A percentile compares a stretch with the other conserved stretches of the same genome.
phyloP scores from a whole-genome alignment of 176 grass and related monocot genomes.

The Phoenix dactylifera region DNA sequence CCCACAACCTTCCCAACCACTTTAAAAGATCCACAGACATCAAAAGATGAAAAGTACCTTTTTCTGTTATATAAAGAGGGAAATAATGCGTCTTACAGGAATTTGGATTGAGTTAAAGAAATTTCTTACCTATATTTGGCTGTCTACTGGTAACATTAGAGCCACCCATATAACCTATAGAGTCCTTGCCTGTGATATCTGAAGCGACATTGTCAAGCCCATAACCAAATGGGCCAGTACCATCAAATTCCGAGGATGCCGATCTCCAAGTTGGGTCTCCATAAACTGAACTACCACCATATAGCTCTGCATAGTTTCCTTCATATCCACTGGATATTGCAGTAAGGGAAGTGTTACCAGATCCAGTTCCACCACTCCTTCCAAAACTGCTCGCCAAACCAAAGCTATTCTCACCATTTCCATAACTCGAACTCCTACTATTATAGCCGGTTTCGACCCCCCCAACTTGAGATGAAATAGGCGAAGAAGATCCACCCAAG shows the following conservation, averaged over 20 bases:
- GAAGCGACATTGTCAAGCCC: constrained; percentile 50
- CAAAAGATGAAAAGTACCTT: no score
- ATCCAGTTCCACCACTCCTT: constrained; percentile 43
- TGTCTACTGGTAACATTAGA: constrained; percentile 64
- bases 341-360: constrained; percentile 46
- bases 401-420: constrained; percentile 39
- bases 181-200: constrained; percentile 37
- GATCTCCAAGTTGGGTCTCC: constrained; percentile 54
- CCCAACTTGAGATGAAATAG: constrained; percentile 36
- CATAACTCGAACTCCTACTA: constrained; percentile 25
- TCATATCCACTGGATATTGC: constrained; percentile 41
- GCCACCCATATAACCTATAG: constrained; percentile 41
- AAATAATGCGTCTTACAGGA: no score
- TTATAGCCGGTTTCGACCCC: constrained; percentile 27
- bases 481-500: constrained; percentile 27
- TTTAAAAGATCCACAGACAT: no score
- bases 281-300: constrained; percentile 58
- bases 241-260: constrained; percentile 47
- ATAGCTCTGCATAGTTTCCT: constrained; percentile 30
- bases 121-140: constrained; percentile 6
- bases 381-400: constrained; percentile 40
- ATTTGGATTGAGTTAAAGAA: no score
- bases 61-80: no score
- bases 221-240: constrained; percentile 48
- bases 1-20: no score